phyloP scores from a whole-genome alignment of 768 basidiomycete genomes.

The Filobasidium wieringae region DNA sequence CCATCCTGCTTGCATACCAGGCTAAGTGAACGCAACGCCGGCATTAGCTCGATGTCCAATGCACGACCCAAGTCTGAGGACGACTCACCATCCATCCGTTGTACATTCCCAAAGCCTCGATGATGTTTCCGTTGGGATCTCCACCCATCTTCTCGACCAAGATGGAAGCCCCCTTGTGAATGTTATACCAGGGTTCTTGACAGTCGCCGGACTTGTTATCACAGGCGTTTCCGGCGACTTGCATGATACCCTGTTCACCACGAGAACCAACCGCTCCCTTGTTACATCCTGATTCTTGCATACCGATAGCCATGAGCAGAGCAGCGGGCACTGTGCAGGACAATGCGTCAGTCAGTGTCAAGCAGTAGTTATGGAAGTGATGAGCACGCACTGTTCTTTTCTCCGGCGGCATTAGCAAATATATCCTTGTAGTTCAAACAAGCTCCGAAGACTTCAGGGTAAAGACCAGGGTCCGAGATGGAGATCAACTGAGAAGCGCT shows the following conservation, averaged over 20 bases:
- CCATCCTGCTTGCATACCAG: not conserved
- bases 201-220: not conserved
- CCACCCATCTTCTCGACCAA: conserved; percentile 19
- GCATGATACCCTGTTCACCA: conserved; percentile 80
- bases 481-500: conserved; percentile 43
- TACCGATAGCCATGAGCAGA: conserved; percentile 70
- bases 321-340: conserved; percentile 52
- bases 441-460: conserved; percentile 26
- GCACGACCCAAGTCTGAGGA: not conserved
- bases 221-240: conserved; percentile 42
- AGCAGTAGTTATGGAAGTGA: not conserved
- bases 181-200: conserved; percentile 40
- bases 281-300: conserved; percentile 76
- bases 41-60: not conserved
- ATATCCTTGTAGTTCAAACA: conserved; percentile 32
- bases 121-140: conserved; percentile 25
- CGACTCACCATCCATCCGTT: conserved; percentile 36
- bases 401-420: conserved; percentile 27
- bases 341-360: not conserved
- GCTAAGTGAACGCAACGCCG: not conserved
- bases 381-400: conserved; percentile 23
- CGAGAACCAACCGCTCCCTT: conserved; percentile 55
- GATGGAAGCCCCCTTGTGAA: conserved; percentile 42
- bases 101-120: conserved; percentile 51
- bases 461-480: not conserved